phyloP scores from a whole-genome alignment of 441 rosid genomes.

The Jatropha podagrica region DNA sequence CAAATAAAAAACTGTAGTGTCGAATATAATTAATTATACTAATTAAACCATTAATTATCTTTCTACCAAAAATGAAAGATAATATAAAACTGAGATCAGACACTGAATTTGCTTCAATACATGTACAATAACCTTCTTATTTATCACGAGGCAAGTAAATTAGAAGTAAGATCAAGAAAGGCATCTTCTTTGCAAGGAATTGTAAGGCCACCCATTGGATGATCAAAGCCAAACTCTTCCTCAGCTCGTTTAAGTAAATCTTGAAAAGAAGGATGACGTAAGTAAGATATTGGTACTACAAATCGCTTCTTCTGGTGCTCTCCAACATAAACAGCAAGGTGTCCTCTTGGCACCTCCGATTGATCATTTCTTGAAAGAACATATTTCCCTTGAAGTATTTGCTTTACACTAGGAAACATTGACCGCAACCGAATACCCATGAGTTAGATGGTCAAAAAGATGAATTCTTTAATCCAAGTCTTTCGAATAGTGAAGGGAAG shows the following conservation, averaged over 20 bases:
- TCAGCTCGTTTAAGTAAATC: constrained; percentile 69
- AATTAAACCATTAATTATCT: too few relatives aligned
- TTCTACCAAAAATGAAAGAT: too few relatives aligned
- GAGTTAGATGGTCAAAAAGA: too few relatives aligned
- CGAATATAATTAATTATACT: too few relatives aligned
- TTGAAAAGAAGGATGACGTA: constrained; percentile 66
- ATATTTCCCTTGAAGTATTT: not conserved
- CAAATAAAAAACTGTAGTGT: too few relatives aligned
- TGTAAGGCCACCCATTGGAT: constrained; percentile 80
- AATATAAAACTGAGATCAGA: too few relatives aligned
- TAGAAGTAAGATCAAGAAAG: constrained; percentile 52
- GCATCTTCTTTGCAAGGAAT: constrained; percentile 81
- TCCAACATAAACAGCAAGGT: constrained; percentile 84
- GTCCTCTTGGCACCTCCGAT: constrained; percentile 69
- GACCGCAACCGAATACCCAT: not conserved
- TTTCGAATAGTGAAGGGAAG: too few relatives aligned
- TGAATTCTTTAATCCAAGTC: too few relatives aligned
- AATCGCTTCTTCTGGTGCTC: constrained; percentile 55
- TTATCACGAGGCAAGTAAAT: not conserved
- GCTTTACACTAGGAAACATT: not conserved
- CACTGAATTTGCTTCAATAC: too few relatives aligned
- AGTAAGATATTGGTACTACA: constrained; percentile 76
- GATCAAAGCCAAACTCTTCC: constrained; percentile 87
- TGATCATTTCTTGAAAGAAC: not conserved
- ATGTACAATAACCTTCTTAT: too few relatives aligned